phyloP scores from a whole-genome alignment of 1,139 yeast species.

The Zygosaccharomyces sapae region DNA sequence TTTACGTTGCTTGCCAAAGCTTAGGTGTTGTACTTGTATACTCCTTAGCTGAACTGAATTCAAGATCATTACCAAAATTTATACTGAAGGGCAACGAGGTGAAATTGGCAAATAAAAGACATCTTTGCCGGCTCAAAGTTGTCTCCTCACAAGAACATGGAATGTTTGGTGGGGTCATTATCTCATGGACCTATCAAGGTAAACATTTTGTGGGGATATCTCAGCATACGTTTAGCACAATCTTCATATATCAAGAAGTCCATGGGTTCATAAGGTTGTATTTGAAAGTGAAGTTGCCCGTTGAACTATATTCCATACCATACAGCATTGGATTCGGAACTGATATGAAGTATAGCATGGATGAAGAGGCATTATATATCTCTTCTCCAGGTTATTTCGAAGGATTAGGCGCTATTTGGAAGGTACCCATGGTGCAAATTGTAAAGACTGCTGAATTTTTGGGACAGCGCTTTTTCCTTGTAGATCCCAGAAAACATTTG shows the following conservation, averaged over 20 bases:
- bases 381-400: slow-evolving; percentile 42
- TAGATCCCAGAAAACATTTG: slow-evolving; percentile 13
- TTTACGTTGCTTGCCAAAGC: slow-evolving; percentile 37
- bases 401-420: slow-evolving; percentile 45
- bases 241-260: slow-evolving; percentile 37
- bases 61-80: slow-evolving; percentile 16
- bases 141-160: slow-evolving; percentile 21
- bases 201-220: slow-evolving; percentile 20
- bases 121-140: slow-evolving; percentile 10
- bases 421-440: slow-evolving; percentile 31
- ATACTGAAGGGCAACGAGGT: slow-evolving; percentile 18
- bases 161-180: slow-evolving; percentile 21
- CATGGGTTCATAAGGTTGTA: slow-evolving; percentile 15
- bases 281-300: slow-evolving; percentile 19
- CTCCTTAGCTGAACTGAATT: slow-evolving; percentile 8
- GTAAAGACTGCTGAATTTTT: slow-evolving; percentile 12
- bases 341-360: slow-evolving; percentile 19
- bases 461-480: slow-evolving; percentile 10
- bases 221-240: slow-evolving; percentile 25
- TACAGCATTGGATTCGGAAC: slow-evolving; percentile 39
- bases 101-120: slow-evolving; percentile 10
- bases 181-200: slow-evolving; percentile 12
- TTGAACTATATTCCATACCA: slow-evolving; percentile 18
- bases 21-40: slow-evolving; percentile 37
- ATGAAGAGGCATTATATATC: slow-evolving; percentile 31